Evolutionary conservation across 306 rosid genomes (phyloP).

Genomic region (Urtica urens): DNA sequence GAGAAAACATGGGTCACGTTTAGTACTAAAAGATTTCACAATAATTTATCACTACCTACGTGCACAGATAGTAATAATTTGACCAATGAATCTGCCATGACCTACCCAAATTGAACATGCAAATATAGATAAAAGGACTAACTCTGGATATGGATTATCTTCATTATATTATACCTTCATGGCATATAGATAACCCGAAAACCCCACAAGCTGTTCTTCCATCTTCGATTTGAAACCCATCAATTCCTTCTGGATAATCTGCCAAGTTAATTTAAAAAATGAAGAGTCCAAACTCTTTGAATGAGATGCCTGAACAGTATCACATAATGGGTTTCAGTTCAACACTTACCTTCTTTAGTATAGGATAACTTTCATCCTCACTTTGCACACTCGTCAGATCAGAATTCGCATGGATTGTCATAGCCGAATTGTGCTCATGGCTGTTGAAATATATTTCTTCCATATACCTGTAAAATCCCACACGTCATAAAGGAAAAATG

Average conservation of each 20-base stretch:
- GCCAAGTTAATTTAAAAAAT: constrained; percentile 6
- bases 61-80: too few relatives aligned
- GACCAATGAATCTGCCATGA: too few relatives aligned
- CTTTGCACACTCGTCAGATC: constrained; percentile 20
- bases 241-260: constrained; percentile 46
- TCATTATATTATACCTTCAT: constrained; percentile 78
- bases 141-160: too few relatives aligned
- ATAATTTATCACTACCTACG: too few relatives aligned
- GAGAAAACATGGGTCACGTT: too few relatives aligned
- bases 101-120: too few relatives aligned
- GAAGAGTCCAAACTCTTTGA: neutral
- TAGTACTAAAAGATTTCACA: too few relatives aligned
- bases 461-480: constrained; percentile 26
- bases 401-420: constrained; percentile 29
- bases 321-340: neutral
- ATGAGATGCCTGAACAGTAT: neutral
- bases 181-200: constrained; percentile 30
- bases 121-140: too few relatives aligned
- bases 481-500: neutral
- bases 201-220: constrained; percentile 47
- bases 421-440: too few relatives aligned
- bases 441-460: constrained; percentile 21
- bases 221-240: constrained; percentile 32
- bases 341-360: constrained; percentile 38
- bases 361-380: constrained; percentile 26